Percentiles rank a stretch among this genome's conserved stretches.
Evolutionary conservation across 2,329 filamentous ascomycete species (phyloP).

Genomic region (Bipolaris cookei): DNA sequence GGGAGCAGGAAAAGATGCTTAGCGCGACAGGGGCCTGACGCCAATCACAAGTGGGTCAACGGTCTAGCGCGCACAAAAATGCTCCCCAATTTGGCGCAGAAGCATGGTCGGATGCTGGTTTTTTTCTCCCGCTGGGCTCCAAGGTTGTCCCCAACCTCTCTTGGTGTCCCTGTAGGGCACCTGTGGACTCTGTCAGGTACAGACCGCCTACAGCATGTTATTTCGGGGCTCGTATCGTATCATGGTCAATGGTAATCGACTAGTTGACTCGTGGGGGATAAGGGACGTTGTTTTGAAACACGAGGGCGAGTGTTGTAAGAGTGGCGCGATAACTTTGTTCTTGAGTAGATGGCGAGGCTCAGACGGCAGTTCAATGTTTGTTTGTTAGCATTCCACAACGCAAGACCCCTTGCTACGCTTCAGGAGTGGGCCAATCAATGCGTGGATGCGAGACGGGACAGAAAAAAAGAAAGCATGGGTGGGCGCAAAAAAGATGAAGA

Average conservation of each 20-base stretch:
- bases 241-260: slow-evolving; percentile 7
- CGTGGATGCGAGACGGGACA: slow-evolving; percentile 18
- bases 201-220: slow-evolving; percentile 4
- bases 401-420: slow-evolving; percentile 15
- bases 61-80: slow-evolving; percentile 28
- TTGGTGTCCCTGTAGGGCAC: background rate
- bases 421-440: slow-evolving; percentile 22
- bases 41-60: slow-evolving; percentile 39
- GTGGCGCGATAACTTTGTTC: slow-evolving; percentile 21
- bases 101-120: slow-evolving; percentile 15
- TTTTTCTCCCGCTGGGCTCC: slow-evolving; percentile 20
- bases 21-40: slow-evolving; percentile 23
- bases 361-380: slow-evolving; percentile 31
- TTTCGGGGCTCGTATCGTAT: slow-evolving; percentile 20
- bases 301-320: slow-evolving; percentile 3
- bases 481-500: slow-evolving; percentile 16
- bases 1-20: slow-evolving; percentile 16
- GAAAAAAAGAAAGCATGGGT: slow-evolving; percentile 6
- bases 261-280: slow-evolving; percentile 17
- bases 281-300: slow-evolving; percentile 11
- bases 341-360: slow-evolving; percentile 13
- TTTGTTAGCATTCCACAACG: slow-evolving; percentile 26
- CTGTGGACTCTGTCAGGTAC: slow-evolving; percentile 19
- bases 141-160: slow-evolving; percentile 27
- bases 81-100: slow-evolving; percentile 37